These are phyloP conservation scores for Achlya hypogyna DNA, from an alignment of 352 stramenopile species.

Conservation along the genomic window DNA sequence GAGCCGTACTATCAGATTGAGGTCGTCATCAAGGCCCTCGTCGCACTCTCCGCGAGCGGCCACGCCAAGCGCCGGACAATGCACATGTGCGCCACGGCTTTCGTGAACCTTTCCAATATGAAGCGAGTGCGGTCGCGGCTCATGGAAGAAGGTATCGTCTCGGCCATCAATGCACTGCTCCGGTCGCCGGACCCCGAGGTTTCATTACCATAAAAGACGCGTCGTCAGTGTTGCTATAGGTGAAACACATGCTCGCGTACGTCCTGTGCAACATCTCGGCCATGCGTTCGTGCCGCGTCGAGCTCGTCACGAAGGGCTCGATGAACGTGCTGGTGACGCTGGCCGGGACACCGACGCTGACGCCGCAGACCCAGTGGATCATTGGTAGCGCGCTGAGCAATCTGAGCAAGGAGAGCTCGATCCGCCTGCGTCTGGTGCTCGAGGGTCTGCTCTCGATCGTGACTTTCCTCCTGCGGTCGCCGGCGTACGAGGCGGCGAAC, in stretches of 20 bases:
- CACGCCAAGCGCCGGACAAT: constrained; percentile 17
- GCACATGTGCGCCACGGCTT: constrained; percentile 43
- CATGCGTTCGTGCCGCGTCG: constrained; percentile 43
- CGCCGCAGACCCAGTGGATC: constrained; percentile 34
- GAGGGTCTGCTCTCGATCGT: constrained; percentile 54
- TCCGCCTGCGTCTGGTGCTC: constrained; percentile 63
- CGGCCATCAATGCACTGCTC: constrained; percentile 50
- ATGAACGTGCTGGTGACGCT: constrained; percentile 49
- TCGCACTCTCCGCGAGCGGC: constrained; percentile 38
- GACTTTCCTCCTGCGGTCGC: constrained; percentile 31
- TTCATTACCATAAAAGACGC: not conserved
- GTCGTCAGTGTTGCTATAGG: not conserved
- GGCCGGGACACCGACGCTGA: constrained; percentile 19
- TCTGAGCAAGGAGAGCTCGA: constrained; percentile 56
- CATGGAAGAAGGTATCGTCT: constrained; percentile 85
- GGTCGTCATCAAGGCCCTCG: constrained; percentile 63
- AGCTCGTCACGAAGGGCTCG: constrained; percentile 64
- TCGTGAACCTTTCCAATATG: constrained; percentile 86
- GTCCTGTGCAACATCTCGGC: constrained; percentile 66
- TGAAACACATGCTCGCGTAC: constrained; percentile 56
- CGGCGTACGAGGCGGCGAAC: not conserved
- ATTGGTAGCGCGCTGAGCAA: constrained; percentile 54
- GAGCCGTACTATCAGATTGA: constrained; percentile 85
- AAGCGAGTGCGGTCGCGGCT: constrained; percentile 69
- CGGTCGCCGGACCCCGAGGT: constrained; percentile 29